Evolutionary conservation across 345 rosid species (phyloP).

Genomic region (Bruguiera sexangula): DNA sequence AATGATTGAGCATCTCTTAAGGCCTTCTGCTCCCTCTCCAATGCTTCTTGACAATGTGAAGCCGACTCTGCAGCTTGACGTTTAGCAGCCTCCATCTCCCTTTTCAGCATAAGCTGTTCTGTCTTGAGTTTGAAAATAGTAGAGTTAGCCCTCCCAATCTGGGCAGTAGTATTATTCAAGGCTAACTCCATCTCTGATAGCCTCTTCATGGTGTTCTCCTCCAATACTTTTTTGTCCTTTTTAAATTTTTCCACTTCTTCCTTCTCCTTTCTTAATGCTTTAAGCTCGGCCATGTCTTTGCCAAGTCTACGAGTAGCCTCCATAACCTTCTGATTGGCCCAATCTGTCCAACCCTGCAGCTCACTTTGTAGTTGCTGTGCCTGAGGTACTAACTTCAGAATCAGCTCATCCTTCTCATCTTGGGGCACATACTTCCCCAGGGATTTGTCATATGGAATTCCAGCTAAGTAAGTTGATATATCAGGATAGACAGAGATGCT

Average conservation of each 20-base stretch:
- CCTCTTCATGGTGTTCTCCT: slow-evolving; percentile 35
- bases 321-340: slow-evolving; percentile 42
- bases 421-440: slow-evolving; percentile 31
- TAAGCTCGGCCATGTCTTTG: slow-evolving; percentile 32
- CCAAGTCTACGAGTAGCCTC: slow-evolving; percentile 37
- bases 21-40: slow-evolving; percentile 31
- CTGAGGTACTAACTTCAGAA: slow-evolving; percentile 24
- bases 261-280: slow-evolving; percentile 33
- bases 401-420: slow-evolving; percentile 27
- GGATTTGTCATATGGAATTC: slow-evolving; percentile 42
- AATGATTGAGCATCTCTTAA: slow-evolving; percentile 20
- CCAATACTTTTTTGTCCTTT: slow-evolving; percentile 22
- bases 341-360: slow-evolving; percentile 27
- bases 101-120: slow-evolving; percentile 21
- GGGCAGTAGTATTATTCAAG: slow-evolving; percentile 19
- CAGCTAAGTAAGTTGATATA: slow-evolving; percentile 21
- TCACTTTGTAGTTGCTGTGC: slow-evolving; percentile 26
- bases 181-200: slow-evolving; percentile 35
- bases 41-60: slow-evolving; percentile 20
- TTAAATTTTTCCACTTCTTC: slow-evolving; percentile 25
- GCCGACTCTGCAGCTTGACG: slow-evolving; percentile 19
- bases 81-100: slow-evolving; percentile 29
- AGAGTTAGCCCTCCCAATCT: slow-evolving; percentile 25
- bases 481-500: slow-evolving; percentile 3
- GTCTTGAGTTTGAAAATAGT: slow-evolving; percentile 17